Conservation (phyloP, 1,139 yeast genomes). For the Hemisphaericaspora lyxosophila region DNA sequence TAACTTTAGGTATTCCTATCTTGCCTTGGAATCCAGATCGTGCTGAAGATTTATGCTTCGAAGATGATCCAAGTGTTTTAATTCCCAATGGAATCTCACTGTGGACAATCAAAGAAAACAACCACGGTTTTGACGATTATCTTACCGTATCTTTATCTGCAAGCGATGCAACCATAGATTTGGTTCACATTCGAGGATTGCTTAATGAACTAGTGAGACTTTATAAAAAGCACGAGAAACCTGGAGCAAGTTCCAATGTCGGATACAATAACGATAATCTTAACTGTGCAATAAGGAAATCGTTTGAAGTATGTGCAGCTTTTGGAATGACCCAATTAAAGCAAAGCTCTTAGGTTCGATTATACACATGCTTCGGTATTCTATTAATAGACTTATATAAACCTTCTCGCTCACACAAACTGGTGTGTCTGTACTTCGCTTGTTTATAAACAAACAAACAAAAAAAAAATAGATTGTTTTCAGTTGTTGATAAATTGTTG, state of each 20-base stretch:
- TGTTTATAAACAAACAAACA: too few relatives aligned
- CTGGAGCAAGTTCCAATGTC: background rate
- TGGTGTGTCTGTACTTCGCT: too few relatives aligned
- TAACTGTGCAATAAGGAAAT: conserved; percentile 30
- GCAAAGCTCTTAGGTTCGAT: too few relatives aligned
- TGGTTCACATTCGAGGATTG: conserved; percentile 30
- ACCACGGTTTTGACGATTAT: conserved; percentile 28
- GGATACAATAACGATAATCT: conserved; percentile 33
- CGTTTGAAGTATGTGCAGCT: conserved; percentile 24
- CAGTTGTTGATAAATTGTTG: too few relatives aligned
- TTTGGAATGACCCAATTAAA: too few relatives aligned
- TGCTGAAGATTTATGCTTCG: conserved; percentile 27
- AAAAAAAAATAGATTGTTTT: too few relatives aligned
- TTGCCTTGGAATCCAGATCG: conserved; percentile 25
- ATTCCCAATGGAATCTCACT: conserved; percentile 12
- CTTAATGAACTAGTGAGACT: conserved; percentile 20
- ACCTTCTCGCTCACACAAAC: too few relatives aligned
- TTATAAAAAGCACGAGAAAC: background rate
- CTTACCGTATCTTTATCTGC: conserved; percentile 31
- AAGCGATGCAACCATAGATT: conserved; percentile 31
- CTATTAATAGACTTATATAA: too few relatives aligned
- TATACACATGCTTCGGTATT: too few relatives aligned
- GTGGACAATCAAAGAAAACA: conserved; percentile 19
- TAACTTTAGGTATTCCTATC: conserved; percentile 35
- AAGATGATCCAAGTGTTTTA: conserved; percentile 30